phyloP scores from a whole-genome alignment of 2,329 filamentous ascomycete genomes.

The Verticillium nonalfalfae region DNA sequence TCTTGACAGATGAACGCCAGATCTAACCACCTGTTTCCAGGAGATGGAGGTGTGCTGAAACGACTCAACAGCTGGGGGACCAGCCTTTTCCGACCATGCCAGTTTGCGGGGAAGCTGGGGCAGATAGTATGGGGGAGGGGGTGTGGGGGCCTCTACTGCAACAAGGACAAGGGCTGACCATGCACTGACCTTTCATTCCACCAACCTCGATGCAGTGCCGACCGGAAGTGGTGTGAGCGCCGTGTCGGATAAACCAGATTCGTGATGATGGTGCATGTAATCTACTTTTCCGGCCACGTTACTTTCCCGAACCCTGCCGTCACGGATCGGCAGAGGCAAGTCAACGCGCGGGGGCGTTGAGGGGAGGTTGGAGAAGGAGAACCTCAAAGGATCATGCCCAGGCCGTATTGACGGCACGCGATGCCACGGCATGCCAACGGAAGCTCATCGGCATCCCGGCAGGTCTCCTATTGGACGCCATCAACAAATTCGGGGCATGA shows the following conservation, averaged over 20 bases:
- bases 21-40: neutral
- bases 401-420: neutral
- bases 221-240: neutral
- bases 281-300: neutral
- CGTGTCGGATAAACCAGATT: neutral
- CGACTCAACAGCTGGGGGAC: neutral
- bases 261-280: neutral
- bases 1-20: neutral
- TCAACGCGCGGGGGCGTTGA: neutral
- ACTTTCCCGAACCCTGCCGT: neutral
- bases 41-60: neutral
- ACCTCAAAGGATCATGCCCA: neutral
- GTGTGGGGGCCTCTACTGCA: neutral
- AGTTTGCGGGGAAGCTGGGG: neutral
- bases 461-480: neutral
- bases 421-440: neutral
- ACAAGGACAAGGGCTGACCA: neutral
- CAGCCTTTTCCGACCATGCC: neutral
- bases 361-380: neutral
- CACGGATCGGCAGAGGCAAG: neutral
- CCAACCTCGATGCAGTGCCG: neutral
- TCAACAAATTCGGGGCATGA: neutral
- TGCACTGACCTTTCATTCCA: neutral
- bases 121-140: neutral
- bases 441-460: neutral